Evolutionary conservation across 2,329 filamentous ascomycete genomes (phyloP), one percentile per base, ranked within the genome.

Genomic region (Fonsecaea nubica): DNA sequence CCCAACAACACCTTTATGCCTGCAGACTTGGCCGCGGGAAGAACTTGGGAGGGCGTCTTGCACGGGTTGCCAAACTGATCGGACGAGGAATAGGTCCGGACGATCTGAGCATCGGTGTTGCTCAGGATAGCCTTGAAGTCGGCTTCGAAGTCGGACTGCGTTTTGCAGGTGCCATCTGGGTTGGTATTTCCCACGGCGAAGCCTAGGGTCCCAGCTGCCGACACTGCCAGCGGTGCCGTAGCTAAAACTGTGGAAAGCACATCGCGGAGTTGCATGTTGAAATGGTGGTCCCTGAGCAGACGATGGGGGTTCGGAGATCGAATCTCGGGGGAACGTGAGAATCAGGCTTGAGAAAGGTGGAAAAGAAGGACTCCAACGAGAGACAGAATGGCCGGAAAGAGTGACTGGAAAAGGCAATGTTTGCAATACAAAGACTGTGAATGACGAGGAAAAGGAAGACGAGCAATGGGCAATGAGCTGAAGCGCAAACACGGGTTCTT

Each of bases 1-100:
- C 88, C 89, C 48, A 91, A 79, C n/a, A 91, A 80, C 68, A 91
- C 88, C 79, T 90, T 81, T 78, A 90, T 88, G 18, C 83, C 84
- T 77, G 88, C 87, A 54, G 76, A 76, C 80, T 88, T 87, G 1
- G 89, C 89, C 40, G 88, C 89, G 3, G 89, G 88, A 33, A 91
- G 77, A 62, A 90, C 86, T 68, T 86, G 79, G 75, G 85, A 80
- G 6, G 88, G 86, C 53, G 84, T 85, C 69, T 90, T 82, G 78
- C 90, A 92, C 38, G 67, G 53, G 55, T 73, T 72, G 52, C 71
- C 73, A 58, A 40, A 71, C 50, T 58, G 55, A 64, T 91, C 87
- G 61, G 81, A 84, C 18, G 87, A 87, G 21, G 89, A 84, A 77
- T 92, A 92, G 64, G 87, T 86, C 67, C 90, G 85, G 57, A 91